These are phyloP conservation scores for Schizosaccharomyces japonicus DNA, from an alignment of 805 yeast species.

Conservation along the genomic window DNA sequence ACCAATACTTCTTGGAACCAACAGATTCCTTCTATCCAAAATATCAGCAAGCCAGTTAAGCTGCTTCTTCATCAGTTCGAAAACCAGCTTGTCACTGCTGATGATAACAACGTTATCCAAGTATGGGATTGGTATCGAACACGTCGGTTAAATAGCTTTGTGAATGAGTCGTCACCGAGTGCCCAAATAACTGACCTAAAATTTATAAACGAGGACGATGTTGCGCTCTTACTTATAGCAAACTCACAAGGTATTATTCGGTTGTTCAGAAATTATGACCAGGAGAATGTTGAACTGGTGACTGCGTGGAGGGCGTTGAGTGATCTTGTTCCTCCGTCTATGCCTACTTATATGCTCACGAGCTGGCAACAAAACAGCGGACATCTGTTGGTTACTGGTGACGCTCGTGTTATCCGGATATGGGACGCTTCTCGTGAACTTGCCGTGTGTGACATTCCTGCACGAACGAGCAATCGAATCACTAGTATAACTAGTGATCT, in stretches of 20 bases:
- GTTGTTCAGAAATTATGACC: slow-evolving; percentile 55
- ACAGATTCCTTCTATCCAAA: slow-evolving; percentile 33
- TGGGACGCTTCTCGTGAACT: slow-evolving; percentile 96
- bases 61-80: slow-evolving; percentile 79
- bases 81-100: slow-evolving; percentile 51
- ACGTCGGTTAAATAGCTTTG: slow-evolving; percentile 38
- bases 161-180: slow-evolving; percentile 68
- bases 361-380: slow-evolving; percentile 98
- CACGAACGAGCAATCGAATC: slow-evolving; percentile 69
- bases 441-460: slow-evolving; percentile 70
- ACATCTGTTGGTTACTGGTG: slow-evolving; percentile 74
- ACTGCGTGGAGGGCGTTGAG: slow-evolving; percentile 86
- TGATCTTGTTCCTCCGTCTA: slow-evolving; percentile 55
- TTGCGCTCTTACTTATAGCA: slow-evolving; percentile 63
- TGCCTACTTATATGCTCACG: slow-evolving; percentile 59
- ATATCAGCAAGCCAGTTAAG: slow-evolving; percentile 56
- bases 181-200: slow-evolving; percentile 71
- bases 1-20: slow-evolving; percentile 69
- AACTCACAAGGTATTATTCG: slow-evolving; percentile 87
- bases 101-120: slow-evolving; percentile 59
- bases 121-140: slow-evolving; percentile 71
- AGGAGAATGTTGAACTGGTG: slow-evolving; percentile 34
- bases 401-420: slow-evolving; percentile 65
- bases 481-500: slow-evolving; percentile 84
- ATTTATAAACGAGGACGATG: slow-evolving; percentile 77